A percentile compares a stretch with the other conserved stretches of the same genome.
Conservation (phyloP, 2,329 filamentous ascomycete genomes). For the Aureobasidium uvarum region DNA sequence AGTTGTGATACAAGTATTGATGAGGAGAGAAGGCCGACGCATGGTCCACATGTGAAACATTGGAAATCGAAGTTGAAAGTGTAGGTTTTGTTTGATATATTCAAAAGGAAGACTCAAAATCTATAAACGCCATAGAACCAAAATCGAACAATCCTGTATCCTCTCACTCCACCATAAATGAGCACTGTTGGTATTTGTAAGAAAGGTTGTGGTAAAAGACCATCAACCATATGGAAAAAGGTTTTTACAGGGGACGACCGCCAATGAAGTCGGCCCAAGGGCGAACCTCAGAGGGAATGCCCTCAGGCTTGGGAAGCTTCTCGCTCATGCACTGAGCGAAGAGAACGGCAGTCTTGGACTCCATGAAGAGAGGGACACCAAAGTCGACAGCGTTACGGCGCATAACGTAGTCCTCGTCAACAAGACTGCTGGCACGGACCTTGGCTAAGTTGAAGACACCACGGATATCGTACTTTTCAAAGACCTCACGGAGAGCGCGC, state of each 20-base stretch:
- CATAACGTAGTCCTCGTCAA: constrained; percentile 98
- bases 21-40: not conserved
- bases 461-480: constrained; percentile 93
- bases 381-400: constrained; percentile 97
- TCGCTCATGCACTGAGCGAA: constrained; percentile 97
- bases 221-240: not conserved
- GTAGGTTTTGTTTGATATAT: not conserved
- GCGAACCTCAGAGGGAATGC: constrained; percentile 86
- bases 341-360: constrained; percentile 94
- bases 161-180: not conserved
- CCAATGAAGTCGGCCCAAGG: constrained; percentile 96
- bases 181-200: constrained; percentile 8
- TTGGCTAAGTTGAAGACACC: constrained; percentile 94
- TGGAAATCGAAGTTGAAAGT: not conserved
- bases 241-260: constrained; percentile 21
- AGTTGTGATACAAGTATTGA: not conserved
- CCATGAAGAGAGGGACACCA: constrained; percentile 96
- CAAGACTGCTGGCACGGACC: constrained; percentile 74
- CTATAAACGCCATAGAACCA: constrained; percentile 4
- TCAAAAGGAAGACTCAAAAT: not conserved
- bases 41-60: not conserved
- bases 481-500: constrained; percentile 88
- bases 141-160: constrained; percentile 5
- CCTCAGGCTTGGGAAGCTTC: constrained; percentile 86
- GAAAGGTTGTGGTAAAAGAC: not conserved